Base-by-base conservation (phyloP, 768 basidiomycete species). In the Phylloporus rhodoxanthus region DNA sequence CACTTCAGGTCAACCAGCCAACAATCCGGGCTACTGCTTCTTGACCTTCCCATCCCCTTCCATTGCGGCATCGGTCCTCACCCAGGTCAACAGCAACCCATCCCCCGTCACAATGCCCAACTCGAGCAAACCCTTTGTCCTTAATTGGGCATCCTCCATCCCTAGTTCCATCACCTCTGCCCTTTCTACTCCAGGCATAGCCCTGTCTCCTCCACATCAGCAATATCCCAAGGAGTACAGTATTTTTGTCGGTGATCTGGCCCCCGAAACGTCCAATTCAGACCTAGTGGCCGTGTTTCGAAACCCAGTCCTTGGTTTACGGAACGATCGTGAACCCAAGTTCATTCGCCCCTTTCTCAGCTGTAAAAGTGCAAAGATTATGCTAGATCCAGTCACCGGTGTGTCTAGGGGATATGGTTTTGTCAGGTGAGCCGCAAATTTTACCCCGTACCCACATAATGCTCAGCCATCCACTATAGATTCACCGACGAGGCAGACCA, bases 341-440 rank as follows among this genome's bases (percentile, higher is more conserved):
- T 87, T 91, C 56, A 91, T 94, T 47, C 78, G 83, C 8, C 89
- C 91, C 2, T 96, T 95, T 70, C 69, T 81, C 32, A 93, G 90
- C 65, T 93, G 91, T 70, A 92, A 91, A 73, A 93, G 91, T 66
- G 93, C 93, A 26, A 93, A 92, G 73, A 95, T 91, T 56, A 93
- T 93, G 91, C 72, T 91, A 42, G 91, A 93, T 66, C 91, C 92
- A 2, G 79, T 85, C 19, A 91, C 91, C 5, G 91, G 91, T 15
- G 81, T 91, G 19, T 91, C 88, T 25, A 77, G 90, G 53, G 92
- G 92, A 4, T 95, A 94, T 67, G 92, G 92, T 25, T 95, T 95
- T 62, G 92, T 96, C 33, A 78, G 93, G 87, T 85, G 52, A 45
- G 79, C 68, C 4, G 10, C 19, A 53, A 42, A 43, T 2, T 42